A percentile compares a stretch with the other conserved stretches of the same genome.
These are phyloP conservation scores for Debaryomycetaceae sp. DNA, from an alignment of 1,139 yeast genomes.

Conservation along the genomic window DNA sequence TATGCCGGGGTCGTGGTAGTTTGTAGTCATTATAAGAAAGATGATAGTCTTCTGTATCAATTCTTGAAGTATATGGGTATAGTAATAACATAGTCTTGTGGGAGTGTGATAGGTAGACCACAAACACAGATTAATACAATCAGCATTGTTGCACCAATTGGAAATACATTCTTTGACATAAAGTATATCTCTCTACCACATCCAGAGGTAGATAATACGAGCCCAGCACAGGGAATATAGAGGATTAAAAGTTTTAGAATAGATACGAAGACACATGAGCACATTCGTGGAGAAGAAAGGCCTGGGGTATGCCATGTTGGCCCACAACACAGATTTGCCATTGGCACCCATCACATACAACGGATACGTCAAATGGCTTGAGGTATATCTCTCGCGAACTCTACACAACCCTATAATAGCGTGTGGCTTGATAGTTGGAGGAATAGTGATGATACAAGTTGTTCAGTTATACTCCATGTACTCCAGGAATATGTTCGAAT, in stretches of 20 bases:
- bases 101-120: background rate
- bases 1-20: too few relatives aligned
- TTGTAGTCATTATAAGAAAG: too few relatives aligned
- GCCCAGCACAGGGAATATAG: too few relatives aligned
- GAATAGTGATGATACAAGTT: conserved; percentile 2
- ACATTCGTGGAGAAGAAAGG: background rate
- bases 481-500: conserved; percentile 2
- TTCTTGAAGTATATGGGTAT: too few relatives aligned
- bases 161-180: background rate
- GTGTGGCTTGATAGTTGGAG: conserved; percentile 2
- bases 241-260: too few relatives aligned
- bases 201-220: too few relatives aligned
- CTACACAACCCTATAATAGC: conserved; percentile 8
- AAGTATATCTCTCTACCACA: too few relatives aligned
- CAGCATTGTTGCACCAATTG: background rate
- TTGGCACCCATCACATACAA: conserved; percentile 4
- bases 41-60: too few relatives aligned
- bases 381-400: conserved; percentile 5
- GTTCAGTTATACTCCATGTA: conserved; percentile 2
- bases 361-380: conserved; percentile 4
- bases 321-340: background rate
- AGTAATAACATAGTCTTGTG: too few relatives aligned
- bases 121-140: background rate
- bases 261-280: background rate
- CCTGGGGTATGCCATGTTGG: background rate